A percentile compares a stretch with the other conserved stretches of the same genome.
These are phyloP conservation scores for Podospora didyma DNA, from an alignment of 495 filamentous ascomycete genomes.

Conservation along the genomic window DNA sequence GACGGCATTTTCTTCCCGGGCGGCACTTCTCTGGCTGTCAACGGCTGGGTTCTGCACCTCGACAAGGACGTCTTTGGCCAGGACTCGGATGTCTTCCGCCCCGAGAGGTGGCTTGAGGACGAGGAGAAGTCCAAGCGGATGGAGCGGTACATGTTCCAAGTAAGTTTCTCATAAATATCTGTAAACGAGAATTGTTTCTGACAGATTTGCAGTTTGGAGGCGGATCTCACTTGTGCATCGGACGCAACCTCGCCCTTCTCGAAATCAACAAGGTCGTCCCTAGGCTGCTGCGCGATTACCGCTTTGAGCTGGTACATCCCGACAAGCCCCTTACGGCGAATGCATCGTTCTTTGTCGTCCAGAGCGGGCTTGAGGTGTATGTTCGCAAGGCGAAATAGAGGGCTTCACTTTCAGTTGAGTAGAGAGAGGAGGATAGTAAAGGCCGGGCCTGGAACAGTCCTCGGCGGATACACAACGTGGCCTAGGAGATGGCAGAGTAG, in stretches of 20 bases:
- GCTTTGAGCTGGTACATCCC: conserved; percentile 47
- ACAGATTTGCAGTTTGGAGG: conserved; percentile 42
- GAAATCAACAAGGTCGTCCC: conserved; percentile 57
- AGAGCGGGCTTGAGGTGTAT: conserved; percentile 45
- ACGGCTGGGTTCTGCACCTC: conserved; percentile 52
- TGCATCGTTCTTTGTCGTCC: conserved; percentile 53
- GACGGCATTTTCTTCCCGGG: conserved; percentile 52
- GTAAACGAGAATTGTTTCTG: not conserved
- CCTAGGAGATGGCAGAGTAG: too few relatives aligned
- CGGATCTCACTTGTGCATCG: conserved; percentile 52
- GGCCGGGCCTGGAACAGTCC: too few relatives aligned
- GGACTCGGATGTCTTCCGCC: conserved; percentile 58
- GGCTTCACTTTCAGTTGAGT: not conserved
- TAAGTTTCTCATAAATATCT: conserved; percentile 15
- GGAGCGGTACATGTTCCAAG: conserved; percentile 51
- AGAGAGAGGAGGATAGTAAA: not conserved
- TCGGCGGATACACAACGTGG: too few relatives aligned
- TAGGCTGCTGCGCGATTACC: conserved; percentile 44
- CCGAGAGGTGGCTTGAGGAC: conserved; percentile 63
- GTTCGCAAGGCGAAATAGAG: conserved; percentile 11
- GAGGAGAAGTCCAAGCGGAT: conserved; percentile 39
- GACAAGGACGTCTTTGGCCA: conserved; percentile 55
- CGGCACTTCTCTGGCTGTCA: conserved; percentile 47
- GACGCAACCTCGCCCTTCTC: conserved; percentile 50
- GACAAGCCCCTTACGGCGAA: conserved; percentile 41